Evolutionary conservation across 2,329 filamentous ascomycete genomes (phyloP).

Genomic region (Xylariaceae sp.): DNA sequence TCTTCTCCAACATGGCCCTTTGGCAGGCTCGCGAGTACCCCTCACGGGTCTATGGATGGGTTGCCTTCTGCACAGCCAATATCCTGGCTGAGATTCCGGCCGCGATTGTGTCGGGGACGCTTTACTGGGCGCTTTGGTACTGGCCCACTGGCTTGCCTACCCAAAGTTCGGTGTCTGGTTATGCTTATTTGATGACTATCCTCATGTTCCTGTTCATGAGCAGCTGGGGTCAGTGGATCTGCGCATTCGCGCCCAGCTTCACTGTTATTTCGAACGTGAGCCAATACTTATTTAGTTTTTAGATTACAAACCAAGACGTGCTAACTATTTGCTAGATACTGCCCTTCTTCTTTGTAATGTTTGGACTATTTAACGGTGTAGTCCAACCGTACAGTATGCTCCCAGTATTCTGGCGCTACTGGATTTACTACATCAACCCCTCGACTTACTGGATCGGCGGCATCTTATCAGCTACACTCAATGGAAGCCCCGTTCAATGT

Average conservation of each 20-base stretch:
- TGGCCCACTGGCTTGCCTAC: constrained; percentile 73
- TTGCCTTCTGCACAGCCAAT: constrained; percentile 76
- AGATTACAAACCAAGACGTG: background rate
- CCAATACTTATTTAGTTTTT: constrained; percentile 13
- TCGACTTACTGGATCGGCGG: constrained; percentile 72
- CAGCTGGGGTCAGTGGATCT: constrained; percentile 84
- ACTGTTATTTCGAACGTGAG: constrained; percentile 74
- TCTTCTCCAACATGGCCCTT: constrained; percentile 73
- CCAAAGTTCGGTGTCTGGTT: constrained; percentile 69
- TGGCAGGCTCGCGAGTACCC: constrained; percentile 78
- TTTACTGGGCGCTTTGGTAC: constrained; percentile 81
- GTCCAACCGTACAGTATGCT: constrained; percentile 70
- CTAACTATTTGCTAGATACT: constrained; percentile 51
- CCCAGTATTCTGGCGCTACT: constrained; percentile 75
- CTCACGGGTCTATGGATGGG: constrained; percentile 77
- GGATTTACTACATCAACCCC: constrained; percentile 73
- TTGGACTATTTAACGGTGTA: constrained; percentile 78
- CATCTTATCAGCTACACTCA: constrained; percentile 67
- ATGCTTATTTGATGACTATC: constrained; percentile 78
- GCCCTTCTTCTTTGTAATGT: constrained; percentile 83
- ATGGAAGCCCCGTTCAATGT: constrained; percentile 56
- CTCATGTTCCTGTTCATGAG: constrained; percentile 79
- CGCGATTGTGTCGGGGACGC: constrained; percentile 65
- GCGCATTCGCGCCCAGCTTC: constrained; percentile 79
- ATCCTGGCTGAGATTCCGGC: constrained; percentile 75